Conservation (phyloP, 108 stramenopile species). For the Skeletonema costatum region DNA sequence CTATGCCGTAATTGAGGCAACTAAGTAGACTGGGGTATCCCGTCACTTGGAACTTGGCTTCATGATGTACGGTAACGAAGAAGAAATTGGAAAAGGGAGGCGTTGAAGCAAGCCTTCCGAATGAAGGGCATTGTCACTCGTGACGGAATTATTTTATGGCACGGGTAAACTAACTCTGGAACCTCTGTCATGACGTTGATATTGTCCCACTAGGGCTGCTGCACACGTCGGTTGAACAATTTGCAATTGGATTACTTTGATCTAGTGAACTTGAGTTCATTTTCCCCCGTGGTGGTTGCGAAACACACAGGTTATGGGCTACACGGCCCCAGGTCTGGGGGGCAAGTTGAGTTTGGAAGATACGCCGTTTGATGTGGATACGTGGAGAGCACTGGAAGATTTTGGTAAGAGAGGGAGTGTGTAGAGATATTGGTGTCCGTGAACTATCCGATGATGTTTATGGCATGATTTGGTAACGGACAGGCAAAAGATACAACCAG, state of each 20-base stretch:
- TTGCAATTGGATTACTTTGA: conserved; percentile 80
- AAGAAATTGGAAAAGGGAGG: conserved; percentile 78
- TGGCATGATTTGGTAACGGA: conserved; percentile 56
- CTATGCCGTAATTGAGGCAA: conserved; percentile 47
- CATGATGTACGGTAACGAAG: conserved; percentile 83
- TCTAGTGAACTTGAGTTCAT: conserved; percentile 78
- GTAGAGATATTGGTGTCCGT: conserved; percentile 63
- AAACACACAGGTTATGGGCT: conserved; percentile 19
- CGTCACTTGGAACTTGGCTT: conserved; percentile 74
- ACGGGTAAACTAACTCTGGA: conserved; percentile 84
- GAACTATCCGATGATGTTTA: conserved; percentile 55
- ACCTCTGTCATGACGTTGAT: conserved; percentile 58
- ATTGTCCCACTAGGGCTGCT: conserved; percentile 44
- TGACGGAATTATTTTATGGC: conserved; percentile 82
- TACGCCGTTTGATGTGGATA: conserved; percentile 61
- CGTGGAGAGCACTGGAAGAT: conserved; percentile 66
- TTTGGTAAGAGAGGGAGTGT: conserved; percentile 60
- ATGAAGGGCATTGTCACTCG: conserved; percentile 62
- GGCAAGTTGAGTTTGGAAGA: conserved; percentile 30
- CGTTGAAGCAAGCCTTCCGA: conserved; percentile 61
- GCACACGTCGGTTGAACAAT: conserved; percentile 53
- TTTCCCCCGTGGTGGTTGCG: conserved; percentile 45
- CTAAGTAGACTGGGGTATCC: conserved; percentile 47
- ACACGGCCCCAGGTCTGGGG: too few relatives aligned
- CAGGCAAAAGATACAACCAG: conserved; percentile 55